Evolutionary conservation across 495 filamentous ascomycete species (phyloP), one percentile per base, ranked within the genome.

Genomic region (Neurospora pannonica): DNA sequence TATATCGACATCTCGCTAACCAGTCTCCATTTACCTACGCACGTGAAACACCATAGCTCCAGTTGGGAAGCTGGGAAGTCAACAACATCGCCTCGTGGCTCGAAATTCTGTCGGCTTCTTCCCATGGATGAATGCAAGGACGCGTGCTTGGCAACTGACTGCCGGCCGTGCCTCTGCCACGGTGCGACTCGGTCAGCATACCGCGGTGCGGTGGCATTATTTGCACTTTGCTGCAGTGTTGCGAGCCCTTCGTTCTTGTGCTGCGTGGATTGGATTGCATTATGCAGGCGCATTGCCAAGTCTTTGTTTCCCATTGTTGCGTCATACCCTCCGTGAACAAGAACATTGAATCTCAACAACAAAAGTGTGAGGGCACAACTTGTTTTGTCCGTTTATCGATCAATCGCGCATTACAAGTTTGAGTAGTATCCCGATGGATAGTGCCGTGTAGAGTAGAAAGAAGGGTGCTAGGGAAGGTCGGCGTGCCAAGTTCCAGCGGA

Each of bases 401-500:
- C 28, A 28, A 17, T 19, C 24, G 13, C 28, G 48, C 48, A 24
- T 54, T 10, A 48, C 42, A n/a, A 48, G 43, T 54, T 13, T 10
- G 46, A 24, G 8, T 21, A 46, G 43, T 46, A 21, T 21, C 43
- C 42, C 19, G 42, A n/a, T 13, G 11, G n/a, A 13, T 48, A 21
- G 21, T 15, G 24, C 15, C 21, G 48, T 31, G 48, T 28, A 62
- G 4, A 17, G 54, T 31, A 31, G 24, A 62, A 67, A 36, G 54
- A 28, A 31, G 54, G 15, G 54, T 67, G 28, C 31, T 9, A 34
- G 13, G 31, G 28, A 9, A 67, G 54, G 24, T 21, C 17, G 34
- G 70, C 70, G 17, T 71, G 70, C 70, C 70, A 71, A 71, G 38
- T 71, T 67, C n/a, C 43, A 48, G 54, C 54, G 28, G 54, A 67